Percentiles rank a stretch among this genome's conserved stretches.
Evolutionary conservation across 2,329 filamentous ascomycete species (phyloP).

Genomic region (Ilyonectria mors-panacis): DNA sequence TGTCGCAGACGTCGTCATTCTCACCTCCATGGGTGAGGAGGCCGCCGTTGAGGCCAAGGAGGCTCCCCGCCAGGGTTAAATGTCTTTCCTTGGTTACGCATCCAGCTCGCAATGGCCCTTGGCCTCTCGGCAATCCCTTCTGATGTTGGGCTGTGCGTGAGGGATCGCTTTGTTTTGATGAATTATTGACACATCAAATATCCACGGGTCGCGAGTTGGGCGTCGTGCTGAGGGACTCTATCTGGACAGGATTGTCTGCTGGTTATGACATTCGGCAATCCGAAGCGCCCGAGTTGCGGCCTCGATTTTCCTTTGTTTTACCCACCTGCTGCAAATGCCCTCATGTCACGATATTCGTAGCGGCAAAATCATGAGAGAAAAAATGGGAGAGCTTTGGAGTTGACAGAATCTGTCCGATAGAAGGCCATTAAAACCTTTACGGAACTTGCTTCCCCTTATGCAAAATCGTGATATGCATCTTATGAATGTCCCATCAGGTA

Average conservation of each 20-base stretch:
- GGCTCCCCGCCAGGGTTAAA: conserved; percentile 69
- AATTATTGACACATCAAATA: conserved; percentile 54
- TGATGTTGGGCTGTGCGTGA: conserved; percentile 41
- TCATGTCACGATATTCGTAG: conserved; percentile 52
- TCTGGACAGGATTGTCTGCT: conserved; percentile 62
- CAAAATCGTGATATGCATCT: background rate
- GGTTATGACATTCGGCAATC: conserved; percentile 52
- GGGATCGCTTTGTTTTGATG: conserved; percentile 53
- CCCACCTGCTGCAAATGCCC: conserved; percentile 52
- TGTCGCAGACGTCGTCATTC: conserved; percentile 87
- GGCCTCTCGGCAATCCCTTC: conserved; percentile 45
- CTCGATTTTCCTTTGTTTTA: conserved; percentile 56
- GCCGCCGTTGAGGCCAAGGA: conserved; percentile 94
- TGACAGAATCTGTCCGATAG: conserved; percentile 54
- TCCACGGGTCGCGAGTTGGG: conserved; percentile 58
- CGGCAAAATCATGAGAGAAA: conserved; percentile 50
- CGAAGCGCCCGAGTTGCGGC: conserved; percentile 36
- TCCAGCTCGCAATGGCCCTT: conserved; percentile 46
- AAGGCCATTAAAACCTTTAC: conserved; percentile 49
- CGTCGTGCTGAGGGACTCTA: conserved; percentile 57
- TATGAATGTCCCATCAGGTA: background rate
- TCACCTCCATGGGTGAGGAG: conserved; percentile 98
- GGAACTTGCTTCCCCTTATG: conserved; percentile 7
- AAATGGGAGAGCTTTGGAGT: conserved; percentile 55
- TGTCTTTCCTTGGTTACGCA: conserved; percentile 38